Evolutionary conservation across 345 rosid genomes (phyloP), one percentile per base, ranked within the genome.

Genomic region (Geranium brycei): DNA sequence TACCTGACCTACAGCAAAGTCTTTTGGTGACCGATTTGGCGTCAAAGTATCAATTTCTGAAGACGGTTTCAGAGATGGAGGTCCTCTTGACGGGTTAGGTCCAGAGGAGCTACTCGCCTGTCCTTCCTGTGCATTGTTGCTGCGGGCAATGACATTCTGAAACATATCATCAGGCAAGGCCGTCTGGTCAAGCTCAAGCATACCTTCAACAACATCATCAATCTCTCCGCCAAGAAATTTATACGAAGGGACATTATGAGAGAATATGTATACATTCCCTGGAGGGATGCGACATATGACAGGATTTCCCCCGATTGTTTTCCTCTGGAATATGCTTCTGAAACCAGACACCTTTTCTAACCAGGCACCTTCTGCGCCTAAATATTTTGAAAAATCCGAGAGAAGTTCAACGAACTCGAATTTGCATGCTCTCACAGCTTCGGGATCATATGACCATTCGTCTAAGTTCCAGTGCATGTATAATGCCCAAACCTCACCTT

Each of bases 401-500:
- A 61, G 19, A 18, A 73, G 38, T 66, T 68, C 76, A 47, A 68
- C 68, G 4, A 68, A 19, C 56, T 63, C 62, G 19, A 68, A 64
- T 15, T 47, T 60, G 62, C 65, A 68, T 10, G 19, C 17, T 57
- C 69, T 47, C 11, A 47, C 53, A 47, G 53, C 7, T 0, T 47
- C 53, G 11, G 53, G 53, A 47, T 47, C 15, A 47, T 8, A 47
- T 13, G 53, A 8, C 53, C 53, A 47, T 47, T 47, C 53, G 11
- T 47, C 53, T 47, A 47, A 13, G 53, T 47, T 47, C 53, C 53
- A 47, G 15, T 47, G 7, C 53, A 6, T 47, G 53, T 47, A 47
- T 47, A 47, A 47, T 47, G 53, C 53, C 53, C 53, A 47, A 47
- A 47, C 53, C 11, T 47, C 53, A 47, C 53, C 53, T 8, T 2